Evolutionary conservation across 352 stramenopile genomes (phyloP).

Genomic region (Phytophthora cactorum): DNA sequence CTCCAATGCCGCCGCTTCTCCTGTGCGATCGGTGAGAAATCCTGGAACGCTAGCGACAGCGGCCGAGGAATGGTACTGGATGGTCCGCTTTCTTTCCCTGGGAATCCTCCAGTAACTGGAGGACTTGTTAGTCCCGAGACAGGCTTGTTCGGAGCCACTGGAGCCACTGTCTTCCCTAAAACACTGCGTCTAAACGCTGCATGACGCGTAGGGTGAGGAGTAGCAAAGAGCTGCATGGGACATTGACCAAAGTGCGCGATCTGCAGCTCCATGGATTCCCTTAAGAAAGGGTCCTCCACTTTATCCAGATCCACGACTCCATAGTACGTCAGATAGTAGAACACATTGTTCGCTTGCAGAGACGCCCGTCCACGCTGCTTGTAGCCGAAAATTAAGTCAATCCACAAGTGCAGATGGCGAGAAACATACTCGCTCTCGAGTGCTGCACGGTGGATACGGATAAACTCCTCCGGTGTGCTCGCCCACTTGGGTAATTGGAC

Average conservation of each 20-base stretch:
- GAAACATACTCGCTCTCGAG: slow-evolving; percentile 99
- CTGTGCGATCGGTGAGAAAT: slow-evolving; percentile 56
- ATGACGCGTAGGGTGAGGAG: slow-evolving; percentile 73
- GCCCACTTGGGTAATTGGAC: slow-evolving; percentile 98
- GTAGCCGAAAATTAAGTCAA: slow-evolving; percentile 99
- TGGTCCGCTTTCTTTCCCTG: slow-evolving; percentile 1
- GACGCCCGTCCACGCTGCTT: slow-evolving; percentile 96
- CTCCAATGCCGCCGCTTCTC: slow-evolving; percentile 70
- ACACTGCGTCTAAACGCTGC: slow-evolving; percentile 36
- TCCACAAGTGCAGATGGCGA: slow-evolving; percentile 97
- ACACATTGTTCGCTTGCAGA: slow-evolving; percentile 96
- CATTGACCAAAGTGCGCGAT: slow-evolving; percentile 99
- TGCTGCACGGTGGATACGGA: slow-evolving; percentile 94
- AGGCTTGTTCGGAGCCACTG: slow-evolving; percentile 10
- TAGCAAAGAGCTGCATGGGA: slow-evolving; percentile 94
- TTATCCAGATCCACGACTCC: slow-evolving; percentile 96
- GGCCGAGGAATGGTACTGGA: slow-evolving; percentile 49
- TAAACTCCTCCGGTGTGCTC: slow-evolving; percentile 95
- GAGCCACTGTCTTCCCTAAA: slow-evolving; percentile 6
- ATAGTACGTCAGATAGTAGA: slow-evolving; percentile 94
- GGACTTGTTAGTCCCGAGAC: slow-evolving; percentile 25
- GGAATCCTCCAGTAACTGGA: slow-evolving; percentile 3
- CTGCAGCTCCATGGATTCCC: slow-evolving; percentile 96
- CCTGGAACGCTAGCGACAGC: slow-evolving; percentile 71
- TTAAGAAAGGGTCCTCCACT: slow-evolving; percentile 94